These are phyloP conservation scores for Camelina neglecta DNA, from an alignment of 345 rosid species.

Conservation along the genomic window DNA sequence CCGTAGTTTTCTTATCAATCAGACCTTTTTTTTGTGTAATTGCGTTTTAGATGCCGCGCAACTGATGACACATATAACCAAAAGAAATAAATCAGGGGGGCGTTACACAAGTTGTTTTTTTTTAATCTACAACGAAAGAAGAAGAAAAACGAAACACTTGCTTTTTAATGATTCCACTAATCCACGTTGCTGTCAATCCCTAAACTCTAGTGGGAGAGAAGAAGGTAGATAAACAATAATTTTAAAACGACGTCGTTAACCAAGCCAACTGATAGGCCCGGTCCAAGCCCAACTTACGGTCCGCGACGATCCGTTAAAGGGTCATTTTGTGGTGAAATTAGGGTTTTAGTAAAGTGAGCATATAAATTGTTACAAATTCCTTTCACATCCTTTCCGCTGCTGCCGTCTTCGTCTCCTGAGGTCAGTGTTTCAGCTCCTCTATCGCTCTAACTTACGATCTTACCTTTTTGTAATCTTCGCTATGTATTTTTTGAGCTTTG, in stretches of 20 bases:
- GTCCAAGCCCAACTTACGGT: background rate
- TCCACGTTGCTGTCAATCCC: too few species aligned
- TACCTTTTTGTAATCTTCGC: background rate
- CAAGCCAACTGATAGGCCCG: too few species aligned
- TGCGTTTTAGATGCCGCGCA: background rate
- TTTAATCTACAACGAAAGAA: too few species aligned
- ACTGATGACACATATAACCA: background rate
- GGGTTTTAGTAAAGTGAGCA: conserved; percentile 30
- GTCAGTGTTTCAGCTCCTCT: conserved; percentile 23
- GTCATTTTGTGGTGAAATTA: conserved; percentile 13
- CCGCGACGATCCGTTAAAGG: background rate
- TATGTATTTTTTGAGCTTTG: background rate
- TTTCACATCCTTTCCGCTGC: conserved; percentile 31
- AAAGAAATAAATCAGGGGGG: background rate
- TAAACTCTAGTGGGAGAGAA: too few species aligned
- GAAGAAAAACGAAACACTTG: too few species aligned
- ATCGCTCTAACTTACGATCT: background rate
- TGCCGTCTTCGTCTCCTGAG: conserved; percentile 44
- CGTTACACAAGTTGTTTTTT: too few species aligned
- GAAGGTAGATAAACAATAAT: too few species aligned
- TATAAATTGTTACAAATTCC: conserved; percentile 22
- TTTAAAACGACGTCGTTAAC: too few species aligned
- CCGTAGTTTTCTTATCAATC: background rate
- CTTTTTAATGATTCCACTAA: too few species aligned
- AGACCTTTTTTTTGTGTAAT: background rate